A percentile compares a stretch with the other conserved stretches of the same genome.
Conservation (phyloP, 306 rosid species). For the Fagus sylvatica region DNA sequence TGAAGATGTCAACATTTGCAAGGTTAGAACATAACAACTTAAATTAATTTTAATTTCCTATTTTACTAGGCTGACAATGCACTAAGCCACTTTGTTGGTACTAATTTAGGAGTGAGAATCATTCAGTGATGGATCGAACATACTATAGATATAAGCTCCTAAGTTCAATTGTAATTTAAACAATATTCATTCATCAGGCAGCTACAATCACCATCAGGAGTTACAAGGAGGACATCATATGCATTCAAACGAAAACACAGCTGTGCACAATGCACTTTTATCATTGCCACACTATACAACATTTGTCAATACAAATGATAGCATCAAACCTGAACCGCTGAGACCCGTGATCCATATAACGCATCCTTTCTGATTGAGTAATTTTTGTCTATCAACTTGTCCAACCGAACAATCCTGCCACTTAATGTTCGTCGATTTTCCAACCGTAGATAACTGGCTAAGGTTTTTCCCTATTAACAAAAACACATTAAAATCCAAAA, state of each 20-base stretch:
- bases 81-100: background rate
- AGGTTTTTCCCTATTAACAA: conserved; percentile 42
- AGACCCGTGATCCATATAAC: conserved; percentile 82
- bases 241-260: background rate
- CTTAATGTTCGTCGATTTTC: conserved; percentile 63
- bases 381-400: conserved; percentile 50
- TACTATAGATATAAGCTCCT: background rate
- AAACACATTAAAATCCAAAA: conserved; percentile 12
- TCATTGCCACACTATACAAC: background rate
- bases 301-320: background rate
- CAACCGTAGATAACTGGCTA: conserved; percentile 44
- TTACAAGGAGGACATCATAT: background rate
- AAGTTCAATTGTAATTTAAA: background rate
- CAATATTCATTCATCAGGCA: background rate
- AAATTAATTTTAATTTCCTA: background rate
- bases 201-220: background rate
- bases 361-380: conserved; percentile 70
- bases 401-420: conserved; percentile 68
- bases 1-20: background rate
- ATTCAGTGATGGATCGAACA: background rate
- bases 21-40: background rate
- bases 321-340: conserved; percentile 66
- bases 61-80: background rate
- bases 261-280: background rate
- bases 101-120: background rate